These are phyloP conservation scores for Kodamaea laetipori DNA, from an alignment of 805 yeast species.

Conservation along the genomic window DNA sequence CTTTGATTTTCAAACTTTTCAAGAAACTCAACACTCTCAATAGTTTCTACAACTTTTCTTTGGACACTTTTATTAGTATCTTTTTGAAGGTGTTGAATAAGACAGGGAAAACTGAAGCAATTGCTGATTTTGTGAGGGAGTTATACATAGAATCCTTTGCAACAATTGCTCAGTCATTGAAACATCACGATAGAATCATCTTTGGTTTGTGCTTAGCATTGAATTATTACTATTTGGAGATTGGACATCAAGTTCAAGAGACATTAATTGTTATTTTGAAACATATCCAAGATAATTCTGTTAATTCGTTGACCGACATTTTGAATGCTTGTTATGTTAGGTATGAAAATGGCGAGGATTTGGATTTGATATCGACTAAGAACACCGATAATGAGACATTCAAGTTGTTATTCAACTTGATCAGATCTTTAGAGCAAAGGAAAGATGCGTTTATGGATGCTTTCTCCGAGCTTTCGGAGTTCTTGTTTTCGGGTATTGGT, in stretches of 20 bases:
- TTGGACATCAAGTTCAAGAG: conserved; percentile 25
- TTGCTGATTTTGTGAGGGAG: conserved; percentile 30
- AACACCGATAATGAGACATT: conserved; percentile 24
- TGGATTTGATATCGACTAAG: conserved; percentile 12
- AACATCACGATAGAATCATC: conserved; percentile 44
- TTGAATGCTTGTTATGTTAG: conserved; percentile 15
- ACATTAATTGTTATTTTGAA: conserved; percentile 14
- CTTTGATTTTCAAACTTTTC: conserved; percentile 51
- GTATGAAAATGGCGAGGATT: not conserved
- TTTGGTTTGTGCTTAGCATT: conserved; percentile 45
- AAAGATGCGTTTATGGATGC: conserved; percentile 18
- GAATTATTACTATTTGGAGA: conserved; percentile 25
- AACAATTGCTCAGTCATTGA: conserved; percentile 48
- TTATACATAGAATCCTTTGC: conserved; percentile 53
- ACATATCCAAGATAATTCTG: conserved; percentile 24
- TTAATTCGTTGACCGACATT: not conserved
- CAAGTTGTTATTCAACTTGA: conserved; percentile 16
- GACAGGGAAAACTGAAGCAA: not conserved
- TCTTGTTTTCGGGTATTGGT: conserved; percentile 30
- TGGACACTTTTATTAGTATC: conserved; percentile 32
- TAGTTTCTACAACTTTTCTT: conserved; percentile 60
- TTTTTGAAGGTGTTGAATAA: conserved; percentile 21
- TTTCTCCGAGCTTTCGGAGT: conserved; percentile 20
- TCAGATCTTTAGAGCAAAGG: conserved; percentile 13
- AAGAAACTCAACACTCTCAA: conserved; percentile 40